phyloP scores from a whole-genome alignment of 139 green algal species.

The Deuterostichococcus epilithicus region DNA sequence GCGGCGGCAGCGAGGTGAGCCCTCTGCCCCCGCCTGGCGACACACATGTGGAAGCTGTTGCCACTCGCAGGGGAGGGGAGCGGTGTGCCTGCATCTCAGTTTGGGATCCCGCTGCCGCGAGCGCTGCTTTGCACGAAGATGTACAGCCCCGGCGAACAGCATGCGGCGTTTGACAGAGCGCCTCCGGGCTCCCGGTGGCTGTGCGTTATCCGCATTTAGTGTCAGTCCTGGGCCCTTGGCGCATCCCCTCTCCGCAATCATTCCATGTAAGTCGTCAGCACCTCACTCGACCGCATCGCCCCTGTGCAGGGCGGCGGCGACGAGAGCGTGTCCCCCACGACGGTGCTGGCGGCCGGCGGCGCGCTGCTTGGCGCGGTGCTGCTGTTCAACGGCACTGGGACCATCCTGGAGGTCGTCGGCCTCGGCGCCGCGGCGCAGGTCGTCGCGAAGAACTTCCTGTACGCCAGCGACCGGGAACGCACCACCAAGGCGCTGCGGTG shows the following conservation, averaged over 20 bases:
- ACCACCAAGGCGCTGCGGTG: background rate
- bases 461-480: background rate
- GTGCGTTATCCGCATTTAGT: too few species aligned
- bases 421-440: background rate
- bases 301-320: background rate
- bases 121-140: too few species aligned
- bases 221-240: too few species aligned
- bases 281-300: too few species aligned
- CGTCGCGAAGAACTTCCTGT: background rate
- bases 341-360: background rate
- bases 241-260: background rate
- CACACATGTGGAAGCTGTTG: background rate
- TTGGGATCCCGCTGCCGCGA: too few species aligned
- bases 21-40: too few species aligned
- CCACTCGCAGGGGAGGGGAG: too few species aligned
- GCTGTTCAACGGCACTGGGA: background rate
- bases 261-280: background rate
- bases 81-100: too few species aligned
- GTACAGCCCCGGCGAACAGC: too few species aligned
- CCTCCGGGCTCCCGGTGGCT: too few species aligned
- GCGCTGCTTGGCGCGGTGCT: background rate
- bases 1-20: background rate
- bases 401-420: background rate
- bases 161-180: too few species aligned
- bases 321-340: background rate